Conservation (phyloP, 2,329 filamentous ascomycete species). For the Epicoccum nigrum region DNA sequence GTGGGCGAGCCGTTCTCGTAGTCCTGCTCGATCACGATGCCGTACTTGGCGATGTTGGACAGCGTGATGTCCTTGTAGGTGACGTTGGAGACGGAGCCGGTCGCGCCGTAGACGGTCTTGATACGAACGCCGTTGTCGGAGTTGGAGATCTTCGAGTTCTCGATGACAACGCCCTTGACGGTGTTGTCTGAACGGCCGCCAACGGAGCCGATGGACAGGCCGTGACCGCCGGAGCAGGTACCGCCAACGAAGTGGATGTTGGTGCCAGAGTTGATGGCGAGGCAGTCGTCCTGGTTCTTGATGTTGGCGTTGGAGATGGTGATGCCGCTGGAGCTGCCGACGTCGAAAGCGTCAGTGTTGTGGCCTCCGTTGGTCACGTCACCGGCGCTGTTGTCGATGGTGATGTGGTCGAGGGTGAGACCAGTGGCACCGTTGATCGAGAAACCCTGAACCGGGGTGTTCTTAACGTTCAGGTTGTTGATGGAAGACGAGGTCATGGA, state of each 20-base stretch:
- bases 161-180: conserved; percentile 61
- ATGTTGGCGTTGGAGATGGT: conserved; percentile 59
- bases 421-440: conserved; percentile 53
- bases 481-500: conserved; percentile 59
- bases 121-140: conserved; percentile 64
- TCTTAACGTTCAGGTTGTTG: conserved; percentile 58
- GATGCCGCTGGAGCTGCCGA: conserved; percentile 56
- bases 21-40: conserved; percentile 61
- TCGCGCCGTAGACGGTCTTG: conserved; percentile 61
- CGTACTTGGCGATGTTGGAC: conserved; percentile 54
- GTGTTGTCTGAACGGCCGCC: conserved; percentile 62
- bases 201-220: conserved; percentile 65
- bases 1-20: conserved; percentile 56
- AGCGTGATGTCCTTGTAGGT: conserved; percentile 57
- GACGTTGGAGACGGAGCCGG: conserved; percentile 58
- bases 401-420: conserved; percentile 57
- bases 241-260: conserved; percentile 48
- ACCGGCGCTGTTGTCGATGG: conserved; percentile 64
- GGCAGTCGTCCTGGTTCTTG: conserved; percentile 66
- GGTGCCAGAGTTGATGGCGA: conserved; percentile 64
- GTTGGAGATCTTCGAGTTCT: conserved; percentile 56
- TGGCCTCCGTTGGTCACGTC: conserved; percentile 48
- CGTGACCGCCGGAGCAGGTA: conserved; percentile 61
- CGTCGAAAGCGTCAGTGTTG: conserved; percentile 66
- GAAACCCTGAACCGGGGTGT: conserved; percentile 62